phyloP scores from a whole-genome alignment of 495 filamentous ascomycete species.

The Tuber aestivum region DNA sequence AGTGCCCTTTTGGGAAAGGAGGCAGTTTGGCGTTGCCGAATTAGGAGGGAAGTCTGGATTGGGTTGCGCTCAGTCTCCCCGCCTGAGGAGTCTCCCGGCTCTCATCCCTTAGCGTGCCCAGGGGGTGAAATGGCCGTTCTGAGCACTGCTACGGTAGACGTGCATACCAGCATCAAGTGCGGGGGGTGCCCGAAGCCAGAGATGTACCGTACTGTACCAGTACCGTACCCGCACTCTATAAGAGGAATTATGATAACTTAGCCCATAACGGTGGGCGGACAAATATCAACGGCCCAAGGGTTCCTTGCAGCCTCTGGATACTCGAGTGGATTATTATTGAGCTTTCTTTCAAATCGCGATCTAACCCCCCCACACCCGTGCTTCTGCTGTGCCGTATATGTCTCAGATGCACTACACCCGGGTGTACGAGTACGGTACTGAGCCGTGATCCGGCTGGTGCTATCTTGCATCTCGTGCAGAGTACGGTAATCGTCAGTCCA shows the following conservation, averaged over 20 bases:
- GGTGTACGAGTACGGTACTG: not conserved
- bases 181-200: not conserved
- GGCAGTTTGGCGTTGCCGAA: no score
- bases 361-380: not conserved
- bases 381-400: not conserved
- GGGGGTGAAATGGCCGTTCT: slow-evolving; percentile 4
- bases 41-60: no score
- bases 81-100: no score
- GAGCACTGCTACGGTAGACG: not conserved
- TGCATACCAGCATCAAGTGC: not conserved
- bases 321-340: not conserved
- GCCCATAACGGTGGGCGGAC: not conserved
- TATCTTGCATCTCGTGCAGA: not conserved
- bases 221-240: no score
- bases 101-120: slow-evolving; percentile 21
- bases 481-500: not conserved
- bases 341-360: not conserved
- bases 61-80: no score
- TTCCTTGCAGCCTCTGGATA: not conserved
- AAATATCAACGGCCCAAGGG: not conserved
- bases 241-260: no score
- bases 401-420: not conserved
- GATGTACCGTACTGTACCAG: not conserved
- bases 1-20: no score
- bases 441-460: not conserved